phyloP scores from a whole-genome alignment of 768 basidiomycete genomes.

The Podaxis sp. region DNA sequence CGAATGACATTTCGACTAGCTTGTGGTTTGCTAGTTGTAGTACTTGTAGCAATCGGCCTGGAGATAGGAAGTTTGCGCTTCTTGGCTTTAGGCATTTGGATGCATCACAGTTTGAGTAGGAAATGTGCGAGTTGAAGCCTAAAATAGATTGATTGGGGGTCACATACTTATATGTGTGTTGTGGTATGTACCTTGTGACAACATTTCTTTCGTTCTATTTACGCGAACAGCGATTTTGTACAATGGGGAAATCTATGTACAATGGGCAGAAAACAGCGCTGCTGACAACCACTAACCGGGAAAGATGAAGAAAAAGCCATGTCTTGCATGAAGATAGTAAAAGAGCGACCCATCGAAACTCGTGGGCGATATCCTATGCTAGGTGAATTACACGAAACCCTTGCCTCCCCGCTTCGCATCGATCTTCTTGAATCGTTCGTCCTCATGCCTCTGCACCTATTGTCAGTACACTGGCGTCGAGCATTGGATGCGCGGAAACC shows the following conservation, averaged over 20 bases:
- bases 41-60: slow-evolving; percentile 15
- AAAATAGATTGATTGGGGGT: not conserved
- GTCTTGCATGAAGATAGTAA: slow-evolving; percentile 5
- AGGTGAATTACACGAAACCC: slow-evolving; percentile 67
- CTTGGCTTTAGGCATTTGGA: slow-evolving; percentile 35
- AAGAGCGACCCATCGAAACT: slow-evolving; percentile 1
- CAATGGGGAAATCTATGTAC: slow-evolving; percentile 7
- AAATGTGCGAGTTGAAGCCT: not conserved
- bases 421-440: slow-evolving; percentile 85
- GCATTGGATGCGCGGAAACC: slow-evolving; percentile 12
- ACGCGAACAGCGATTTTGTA: slow-evolving; percentile 1
- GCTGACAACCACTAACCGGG: slow-evolving; percentile 3
- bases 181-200: not conserved
- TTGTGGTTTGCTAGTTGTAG: slow-evolving; percentile 51
- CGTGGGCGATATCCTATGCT: not conserved
- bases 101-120: not conserved
- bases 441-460: slow-evolving; percentile 63
- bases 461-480: not conserved
- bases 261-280: not conserved
- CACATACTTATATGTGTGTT: not conserved
- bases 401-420: slow-evolving; percentile 85
- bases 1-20: slow-evolving; percentile 76
- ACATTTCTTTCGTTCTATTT: not conserved
- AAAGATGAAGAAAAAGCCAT: not conserved
- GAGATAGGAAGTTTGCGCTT: slow-evolving; percentile 38